These are phyloP conservation scores for Passalora sequoiae DNA, from an alignment of 2,329 filamentous ascomycete genomes.

Conservation along the genomic window DNA sequence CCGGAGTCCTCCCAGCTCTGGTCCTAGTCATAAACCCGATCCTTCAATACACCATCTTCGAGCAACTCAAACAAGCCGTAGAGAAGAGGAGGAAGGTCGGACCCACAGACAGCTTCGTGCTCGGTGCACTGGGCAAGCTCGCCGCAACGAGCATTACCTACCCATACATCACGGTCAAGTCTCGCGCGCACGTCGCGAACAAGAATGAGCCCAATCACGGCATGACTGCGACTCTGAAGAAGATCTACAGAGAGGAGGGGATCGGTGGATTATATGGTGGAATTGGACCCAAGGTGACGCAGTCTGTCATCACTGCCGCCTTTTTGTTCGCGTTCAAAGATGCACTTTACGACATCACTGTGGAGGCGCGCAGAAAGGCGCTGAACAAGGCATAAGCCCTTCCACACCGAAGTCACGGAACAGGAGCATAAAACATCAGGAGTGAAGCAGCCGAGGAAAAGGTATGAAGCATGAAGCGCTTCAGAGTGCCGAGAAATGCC, in stretches of 20 bases:
- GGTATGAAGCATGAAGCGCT: no score
- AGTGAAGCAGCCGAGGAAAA: not conserved
- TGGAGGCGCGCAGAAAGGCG: constrained; percentile 53
- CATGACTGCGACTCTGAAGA: constrained; percentile 69
- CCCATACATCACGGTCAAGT: constrained; percentile 98
- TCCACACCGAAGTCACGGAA: not conserved
- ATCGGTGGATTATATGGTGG: constrained; percentile 89
- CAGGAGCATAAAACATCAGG: not conserved
- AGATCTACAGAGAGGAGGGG: constrained; percentile 84
- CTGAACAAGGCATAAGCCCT: constrained; percentile 17
- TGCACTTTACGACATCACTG: constrained; percentile 77
- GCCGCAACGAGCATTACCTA: constrained; percentile 92
- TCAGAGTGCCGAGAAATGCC: not conserved
- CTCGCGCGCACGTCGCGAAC: constrained; percentile 87
- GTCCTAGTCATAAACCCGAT: constrained; percentile 97
- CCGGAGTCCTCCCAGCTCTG: constrained; percentile 85
- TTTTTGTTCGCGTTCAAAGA: constrained; percentile 99
- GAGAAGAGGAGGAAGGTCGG: constrained; percentile 75
- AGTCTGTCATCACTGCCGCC: constrained; percentile 92
- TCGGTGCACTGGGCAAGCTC: constrained; percentile 90
- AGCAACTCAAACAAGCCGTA: constrained; percentile 89
- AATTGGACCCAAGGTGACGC: constrained; percentile 91
- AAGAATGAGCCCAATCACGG: constrained; percentile 72
- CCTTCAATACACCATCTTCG: constrained; percentile 96
- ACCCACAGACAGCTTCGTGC: constrained; percentile 78